Evolutionary conservation across 495 filamentous ascomycete genomes (phyloP), one percentile per base, ranked within the genome.

Genomic region (Aspergillus olivimuriae): DNA sequence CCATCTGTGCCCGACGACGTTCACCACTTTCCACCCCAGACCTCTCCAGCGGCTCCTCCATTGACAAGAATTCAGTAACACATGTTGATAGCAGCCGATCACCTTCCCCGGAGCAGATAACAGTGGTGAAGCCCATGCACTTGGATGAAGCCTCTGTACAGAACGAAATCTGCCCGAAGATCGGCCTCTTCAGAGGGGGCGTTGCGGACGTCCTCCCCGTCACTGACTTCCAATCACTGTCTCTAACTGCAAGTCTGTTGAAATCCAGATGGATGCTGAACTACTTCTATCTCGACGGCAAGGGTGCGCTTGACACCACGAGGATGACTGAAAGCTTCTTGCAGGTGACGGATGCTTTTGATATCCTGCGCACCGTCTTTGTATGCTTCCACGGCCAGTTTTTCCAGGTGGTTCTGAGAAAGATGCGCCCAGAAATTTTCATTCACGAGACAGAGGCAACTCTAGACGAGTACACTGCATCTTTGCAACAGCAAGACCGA

Each of bases 301-400:
- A 60, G 4, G 72, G 73, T 0, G 43, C 58, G 0, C 24, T 81
- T 11, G 71, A 82, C 35, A 35, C 78, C 1, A 49, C 50, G 14
- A 63, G 64, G 7, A 59, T 82, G 2, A 65, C 70, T 26, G 65
- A 65, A 34, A 73, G 69, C 24, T 65, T 66, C 34, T 46, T 66
- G 38, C 66, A 62, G 35, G 63, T 71, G 5, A 63, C 74, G 21
- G 63, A 73, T 14, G 66, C 69, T 2, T 83, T 81, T 52, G 82
- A 86, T 38, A 81, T 87, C 18, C 63, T 89, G 2, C 76, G 83
- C 4, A 86, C 83, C 0, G 78, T 87, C 5, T 87, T 86, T 50
- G 69, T 87, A 4, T 69, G 73, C 47, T 63, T 66, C 52, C 68
- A 66, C n/a, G 67, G 65, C 11, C 56, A 66, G 3, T 82, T 77